A percentile compares a stretch with the other conserved stretches of the same genome.
These are phyloP conservation scores for Carpinus fangiana DNA, from an alignment of 306 rosid species.

Conservation along the genomic window DNA sequence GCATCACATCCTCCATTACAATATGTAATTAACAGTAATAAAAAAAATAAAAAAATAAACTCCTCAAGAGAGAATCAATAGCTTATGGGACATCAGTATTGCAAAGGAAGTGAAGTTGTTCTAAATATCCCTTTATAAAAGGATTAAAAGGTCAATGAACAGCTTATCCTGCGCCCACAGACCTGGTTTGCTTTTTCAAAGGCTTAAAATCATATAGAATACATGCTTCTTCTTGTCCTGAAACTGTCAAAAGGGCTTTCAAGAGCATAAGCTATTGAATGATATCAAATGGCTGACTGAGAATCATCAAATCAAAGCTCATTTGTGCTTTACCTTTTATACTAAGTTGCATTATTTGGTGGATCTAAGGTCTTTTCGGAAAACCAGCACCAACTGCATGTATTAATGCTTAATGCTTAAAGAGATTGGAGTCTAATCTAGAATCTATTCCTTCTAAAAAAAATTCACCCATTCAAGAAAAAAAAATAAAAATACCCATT, in stretches of 20 bases:
- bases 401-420: not conserved
- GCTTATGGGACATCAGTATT: not conserved
- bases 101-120: not conserved
- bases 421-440: not conserved
- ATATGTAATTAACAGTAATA: not conserved
- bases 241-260: not conserved
- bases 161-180: not conserved
- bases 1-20: slow-evolving; percentile 14
- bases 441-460: not conserved
- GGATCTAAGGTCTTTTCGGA: not conserved
- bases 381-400: not conserved
- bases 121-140: not conserved
- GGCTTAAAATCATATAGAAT: not conserved
- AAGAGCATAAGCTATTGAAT: not conserved
- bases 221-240: not conserved
- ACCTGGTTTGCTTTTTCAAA: not conserved
- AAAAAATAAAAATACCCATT: no score
- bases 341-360: not conserved
- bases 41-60: not conserved
- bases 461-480: no score
- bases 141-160: not conserved
- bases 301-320: not conserved
- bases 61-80: not conserved
- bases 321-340: not conserved
- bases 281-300: not conserved